Conservation (phyloP, 345 rosid species). For the Camelina neglecta region DNA sequence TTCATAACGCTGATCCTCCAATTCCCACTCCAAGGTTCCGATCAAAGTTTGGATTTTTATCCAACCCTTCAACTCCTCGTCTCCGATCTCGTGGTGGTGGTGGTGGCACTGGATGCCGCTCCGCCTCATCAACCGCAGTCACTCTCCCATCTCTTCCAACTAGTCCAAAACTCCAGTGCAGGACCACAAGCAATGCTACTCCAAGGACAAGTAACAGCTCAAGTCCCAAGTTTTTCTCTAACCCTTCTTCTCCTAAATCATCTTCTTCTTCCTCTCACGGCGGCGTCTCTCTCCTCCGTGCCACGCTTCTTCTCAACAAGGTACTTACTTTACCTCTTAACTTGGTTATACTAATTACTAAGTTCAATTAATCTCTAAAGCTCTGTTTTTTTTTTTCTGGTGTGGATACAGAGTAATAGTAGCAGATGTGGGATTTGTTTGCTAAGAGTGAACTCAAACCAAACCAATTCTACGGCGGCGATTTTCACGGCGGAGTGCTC, state of each 20-base stretch:
- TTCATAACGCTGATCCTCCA: not conserved
- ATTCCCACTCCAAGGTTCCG: constrained; percentile 55
- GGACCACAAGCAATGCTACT: constrained; percentile 48
- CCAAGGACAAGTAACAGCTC: constrained; percentile 42
- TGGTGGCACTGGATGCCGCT: constrained; percentile 64
- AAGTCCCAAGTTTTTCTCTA: constrained; percentile 61
- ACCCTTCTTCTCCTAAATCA: constrained; percentile 80
- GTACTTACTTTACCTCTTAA: constrained; percentile 1
- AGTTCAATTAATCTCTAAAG: not conserved
- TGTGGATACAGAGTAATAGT: constrained; percentile 45
- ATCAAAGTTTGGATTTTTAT: constrained; percentile 73
- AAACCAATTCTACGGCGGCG: constrained; percentile 66
- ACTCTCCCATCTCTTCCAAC: constrained; percentile 58
- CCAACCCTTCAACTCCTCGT: constrained; percentile 82
- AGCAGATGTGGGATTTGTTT: constrained; percentile 73
- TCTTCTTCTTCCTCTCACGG: constrained; percentile 66
- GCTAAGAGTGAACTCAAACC: constrained; percentile 62
- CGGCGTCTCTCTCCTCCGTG: constrained; percentile 49
- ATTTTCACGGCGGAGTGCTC: constrained; percentile 91
- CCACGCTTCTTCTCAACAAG: constrained; percentile 42
- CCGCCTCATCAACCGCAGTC: constrained; percentile 44
- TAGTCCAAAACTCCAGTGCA: constrained; percentile 75
- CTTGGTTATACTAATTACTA: not conserved
- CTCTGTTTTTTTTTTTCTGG: not conserved
- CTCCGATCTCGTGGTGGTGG: constrained; percentile 50